phyloP scores from a whole-genome alignment of 2,329 filamentous ascomycete species.

The Aspergillus sp. region DNA sequence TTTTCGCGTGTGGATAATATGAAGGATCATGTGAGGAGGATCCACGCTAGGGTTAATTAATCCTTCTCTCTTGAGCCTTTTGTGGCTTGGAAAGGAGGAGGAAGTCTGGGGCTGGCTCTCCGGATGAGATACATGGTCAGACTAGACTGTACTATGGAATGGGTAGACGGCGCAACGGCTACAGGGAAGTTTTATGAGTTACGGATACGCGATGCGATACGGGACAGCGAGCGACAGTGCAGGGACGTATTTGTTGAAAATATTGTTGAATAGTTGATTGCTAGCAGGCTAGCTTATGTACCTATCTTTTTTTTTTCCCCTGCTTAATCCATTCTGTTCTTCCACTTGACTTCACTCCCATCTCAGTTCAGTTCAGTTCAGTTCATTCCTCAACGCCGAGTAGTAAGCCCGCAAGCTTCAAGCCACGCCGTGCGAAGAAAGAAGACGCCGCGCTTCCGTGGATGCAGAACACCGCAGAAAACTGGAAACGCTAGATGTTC shows the following conservation, averaged over 20 bases:
- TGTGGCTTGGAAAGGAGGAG: neutral
- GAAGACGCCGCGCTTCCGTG: neutral
- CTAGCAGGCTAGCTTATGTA: slow-evolving; percentile 10
- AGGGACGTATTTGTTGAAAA: slow-evolving; percentile 7
- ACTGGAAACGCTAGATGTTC: neutral
- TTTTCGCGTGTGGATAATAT: slow-evolving; percentile 68
- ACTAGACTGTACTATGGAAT: neutral
- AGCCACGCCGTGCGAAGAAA: neutral
- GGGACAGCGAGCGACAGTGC: neutral
- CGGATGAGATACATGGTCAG: neutral
- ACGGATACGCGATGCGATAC: neutral
- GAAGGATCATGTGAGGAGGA: slow-evolving; percentile 55
- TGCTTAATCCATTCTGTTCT: slow-evolving; percentile 2
- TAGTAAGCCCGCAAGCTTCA: neutral
- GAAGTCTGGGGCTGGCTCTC: slow-evolving; percentile 4
- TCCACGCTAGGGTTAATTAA: slow-evolving; percentile 39
- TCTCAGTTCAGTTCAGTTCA: neutral
- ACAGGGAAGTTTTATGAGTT: neutral
- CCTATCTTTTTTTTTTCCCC: neutral
- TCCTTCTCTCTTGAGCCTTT: neutral
- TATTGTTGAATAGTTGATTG: slow-evolving; percentile 9
- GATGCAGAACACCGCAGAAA: slow-evolving; percentile 8
- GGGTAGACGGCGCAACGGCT: neutral
- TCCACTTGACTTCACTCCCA: neutral
- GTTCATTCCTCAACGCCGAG: neutral